A percentile compares a stretch with the other conserved stretches of the same genome.
phyloP scores from a whole-genome alignment of 2,329 filamentous ascomycete species.

The Fragosphaeria purpurea region DNA sequence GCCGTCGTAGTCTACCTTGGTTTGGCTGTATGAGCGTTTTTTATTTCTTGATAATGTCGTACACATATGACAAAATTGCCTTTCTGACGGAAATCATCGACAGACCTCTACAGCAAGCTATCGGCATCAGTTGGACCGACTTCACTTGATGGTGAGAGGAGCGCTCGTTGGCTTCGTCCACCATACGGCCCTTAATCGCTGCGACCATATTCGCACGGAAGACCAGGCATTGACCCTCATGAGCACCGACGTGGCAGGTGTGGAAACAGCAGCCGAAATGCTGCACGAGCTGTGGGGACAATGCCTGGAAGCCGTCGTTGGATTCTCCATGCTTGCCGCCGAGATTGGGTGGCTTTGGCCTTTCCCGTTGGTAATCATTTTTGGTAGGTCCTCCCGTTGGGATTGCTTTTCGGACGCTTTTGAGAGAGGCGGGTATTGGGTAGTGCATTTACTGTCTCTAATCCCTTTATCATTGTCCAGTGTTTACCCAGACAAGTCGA shows the following conservation, averaged over 20 bases:
- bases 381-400: conserved; percentile 21
- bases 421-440: too few species aligned
- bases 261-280: conserved; percentile 24
- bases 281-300: conserved; percentile 34
- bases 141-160: conserved; percentile 15
- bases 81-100: too few species aligned
- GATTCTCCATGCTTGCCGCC: conserved; percentile 25
- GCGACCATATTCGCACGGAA: conserved; percentile 17
- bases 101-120: conserved; percentile 16
- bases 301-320: conserved; percentile 30
- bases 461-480: conserved; percentile 13
- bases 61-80: too few species aligned
- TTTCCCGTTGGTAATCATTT: conserved; percentile 30
- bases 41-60: too few species aligned
- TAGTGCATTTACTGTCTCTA: too few species aligned
- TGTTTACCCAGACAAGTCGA: conserved; percentile 31
- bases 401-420: neutral
- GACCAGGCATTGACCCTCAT: conserved; percentile 27
- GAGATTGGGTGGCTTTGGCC: conserved; percentile 34
- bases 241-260: conserved; percentile 29
- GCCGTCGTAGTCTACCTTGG: conserved; percentile 26
- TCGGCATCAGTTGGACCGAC: conserved; percentile 13
- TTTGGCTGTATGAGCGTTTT: conserved; percentile 22
- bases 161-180: conserved; percentile 15
- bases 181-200: conserved; percentile 1